A percentile compares a stretch with the other conserved stretches of the same genome.
Evolutionary conservation across 257 asterid genomes (phyloP).

Genomic region (Solanum pennellii): DNA sequence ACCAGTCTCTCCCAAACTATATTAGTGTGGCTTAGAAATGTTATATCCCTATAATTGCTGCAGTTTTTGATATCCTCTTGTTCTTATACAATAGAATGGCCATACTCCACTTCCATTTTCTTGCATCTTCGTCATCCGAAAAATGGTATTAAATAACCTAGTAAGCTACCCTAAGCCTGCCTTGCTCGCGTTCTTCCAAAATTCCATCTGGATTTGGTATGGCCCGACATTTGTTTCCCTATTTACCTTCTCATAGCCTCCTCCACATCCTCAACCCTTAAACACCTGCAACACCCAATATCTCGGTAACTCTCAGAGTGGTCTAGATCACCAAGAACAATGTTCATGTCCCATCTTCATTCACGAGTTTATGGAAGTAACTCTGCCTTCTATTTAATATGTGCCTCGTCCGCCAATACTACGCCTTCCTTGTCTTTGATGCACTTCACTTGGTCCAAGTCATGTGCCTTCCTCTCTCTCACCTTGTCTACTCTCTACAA

Average conservation of each 20-base stretch:
- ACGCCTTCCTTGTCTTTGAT: neutral
- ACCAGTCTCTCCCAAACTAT: neutral
- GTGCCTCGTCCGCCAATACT: neutral
- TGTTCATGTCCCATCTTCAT: neutral
- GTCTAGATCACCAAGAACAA: neutral
- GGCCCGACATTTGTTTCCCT: neutral
- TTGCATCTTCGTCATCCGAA: neutral
- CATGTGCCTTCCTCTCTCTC: neutral
- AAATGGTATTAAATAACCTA: neutral
- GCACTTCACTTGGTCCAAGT: neutral
- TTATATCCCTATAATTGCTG: neutral
- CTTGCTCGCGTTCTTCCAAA: neutral
- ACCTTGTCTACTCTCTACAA: neutral
- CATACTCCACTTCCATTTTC: neutral
- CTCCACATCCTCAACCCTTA: neutral
- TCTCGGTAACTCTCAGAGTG: neutral
- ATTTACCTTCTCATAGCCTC: neutral
- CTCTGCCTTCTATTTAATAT: neutral
- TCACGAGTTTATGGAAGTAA: neutral
- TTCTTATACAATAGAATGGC: neutral
- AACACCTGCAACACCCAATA: neutral
- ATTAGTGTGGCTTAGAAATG: neutral
- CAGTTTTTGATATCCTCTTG: neutral
- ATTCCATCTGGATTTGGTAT: neutral
- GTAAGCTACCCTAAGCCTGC: neutral